Conservation (phyloP, 306 rosid genomes). For the Ormosia emarginata region DNA sequence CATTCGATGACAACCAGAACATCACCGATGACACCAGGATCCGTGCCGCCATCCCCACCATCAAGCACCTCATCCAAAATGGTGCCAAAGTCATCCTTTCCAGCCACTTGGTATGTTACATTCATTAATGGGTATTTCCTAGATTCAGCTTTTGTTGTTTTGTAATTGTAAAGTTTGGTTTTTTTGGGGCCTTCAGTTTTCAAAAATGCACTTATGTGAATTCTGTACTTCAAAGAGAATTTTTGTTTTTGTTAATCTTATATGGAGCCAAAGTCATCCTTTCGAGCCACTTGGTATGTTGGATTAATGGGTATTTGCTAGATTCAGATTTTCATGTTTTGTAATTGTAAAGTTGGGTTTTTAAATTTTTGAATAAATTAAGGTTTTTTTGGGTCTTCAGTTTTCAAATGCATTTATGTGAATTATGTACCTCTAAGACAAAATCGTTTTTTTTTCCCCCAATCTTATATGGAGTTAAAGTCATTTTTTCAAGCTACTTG, state of each 20-base stretch:
- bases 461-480: too few species aligned
- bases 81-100: conserved; percentile 97
- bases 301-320: neutral
- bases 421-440: neutral
- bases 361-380: neutral
- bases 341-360: neutral
- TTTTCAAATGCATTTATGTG: neutral
- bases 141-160: neutral
- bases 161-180: neutral
- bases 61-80: conserved; percentile 67
- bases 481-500: neutral
- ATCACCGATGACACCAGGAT: conserved; percentile 96
- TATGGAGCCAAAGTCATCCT: neutral
- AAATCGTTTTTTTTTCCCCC: neutral
- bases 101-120: conserved; percentile 71
- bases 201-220: too few species aligned
- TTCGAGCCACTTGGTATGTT: neutral
- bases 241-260: too few species aligned
- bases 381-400: neutral
- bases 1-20: conserved; percentile 79
- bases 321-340: neutral
- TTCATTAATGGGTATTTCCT: neutral
- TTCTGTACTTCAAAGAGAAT: too few species aligned
- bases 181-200: neutral
- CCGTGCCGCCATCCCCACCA: conserved; percentile 95